A percentile compares a stretch with the other conserved stretches of the same genome.
Evolutionary conservation across 2,329 filamentous ascomycete genomes (phyloP).

Genomic region (Emericellopsis atlantica): DNA sequence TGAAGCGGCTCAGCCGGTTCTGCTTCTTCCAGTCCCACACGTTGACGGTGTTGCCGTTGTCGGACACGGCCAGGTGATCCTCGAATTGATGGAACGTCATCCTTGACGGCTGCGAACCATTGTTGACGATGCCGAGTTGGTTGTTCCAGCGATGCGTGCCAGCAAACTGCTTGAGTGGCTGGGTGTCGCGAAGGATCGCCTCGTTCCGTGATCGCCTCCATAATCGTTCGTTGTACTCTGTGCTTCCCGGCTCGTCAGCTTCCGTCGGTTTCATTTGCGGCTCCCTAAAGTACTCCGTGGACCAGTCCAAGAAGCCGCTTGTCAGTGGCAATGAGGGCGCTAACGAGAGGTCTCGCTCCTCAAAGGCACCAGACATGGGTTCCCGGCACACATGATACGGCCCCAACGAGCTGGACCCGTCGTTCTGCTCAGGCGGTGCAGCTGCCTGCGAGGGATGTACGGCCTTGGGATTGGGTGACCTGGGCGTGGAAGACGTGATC

Average conservation of each 20-base stretch:
- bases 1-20: constrained; percentile 68
- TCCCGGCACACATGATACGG: constrained; percentile 65
- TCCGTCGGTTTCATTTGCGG: constrained; percentile 97
- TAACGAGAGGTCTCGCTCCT: constrained; percentile 45
- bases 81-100: constrained; percentile 98
- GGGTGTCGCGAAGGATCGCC: constrained; percentile 79
- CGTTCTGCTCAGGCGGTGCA: constrained; percentile 61
- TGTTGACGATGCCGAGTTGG: constrained; percentile 72
- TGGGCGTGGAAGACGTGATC: constrained; percentile 15
- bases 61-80: constrained; percentile 84
- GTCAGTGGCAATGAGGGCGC: constrained; percentile 59
- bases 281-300: constrained; percentile 93
- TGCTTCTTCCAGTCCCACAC: constrained; percentile 90
- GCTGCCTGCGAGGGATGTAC: constrained; percentile 26
- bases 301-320: constrained; percentile 88
- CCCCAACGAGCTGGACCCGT: constrained; percentile 51
- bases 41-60: constrained; percentile 80
- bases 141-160: constrained; percentile 80
- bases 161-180: constrained; percentile 83
- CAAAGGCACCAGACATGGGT: constrained; percentile 68
- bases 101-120: constrained; percentile 77
- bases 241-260: constrained; percentile 89
- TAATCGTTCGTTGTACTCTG: constrained; percentile 88
- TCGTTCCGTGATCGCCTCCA: constrained; percentile 93
- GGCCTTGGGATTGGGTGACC: constrained; percentile 19